Base-by-base conservation (phyloP, 176 grass and related monocot genomes). In the Raddia guianensis region DNA sequence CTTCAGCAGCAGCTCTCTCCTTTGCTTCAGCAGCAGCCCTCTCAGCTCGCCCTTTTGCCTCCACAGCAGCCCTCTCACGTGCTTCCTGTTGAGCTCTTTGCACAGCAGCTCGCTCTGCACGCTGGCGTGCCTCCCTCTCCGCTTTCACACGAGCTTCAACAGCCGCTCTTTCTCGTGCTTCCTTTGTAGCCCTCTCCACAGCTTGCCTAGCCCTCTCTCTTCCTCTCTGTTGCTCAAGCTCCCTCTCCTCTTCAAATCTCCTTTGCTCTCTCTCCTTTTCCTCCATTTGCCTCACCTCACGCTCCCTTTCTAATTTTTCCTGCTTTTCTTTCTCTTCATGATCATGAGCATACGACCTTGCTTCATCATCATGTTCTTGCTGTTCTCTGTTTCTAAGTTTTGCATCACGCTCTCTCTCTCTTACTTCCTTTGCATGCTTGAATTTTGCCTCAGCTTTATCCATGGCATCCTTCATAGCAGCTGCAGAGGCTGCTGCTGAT, bases 381-480 rank as follows among this genome's bases (percentile, higher is more conserved):
- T 89, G 77, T 33, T 74, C 81, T 59, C 80, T 94, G 71, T 67
- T 94, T 86, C 82, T 88, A 66, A 80, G 79, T 55, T 90, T 93
- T 56, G 91, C 82, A 88, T 90, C 85, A 15, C 89, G 89, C 56
- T 84, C 92, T 70, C 89, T 98, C 82, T 95, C 95, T 66, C 95
- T 87, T 57, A 95, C 82, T 73, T 81, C 90, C 82, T 91, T 98
- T 50, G 95, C 95, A 84, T 98, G 95, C 85, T 92, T 98, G 66
- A 98, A 89, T 63, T 98, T 98, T 75, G 88, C 90, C 81, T 98
- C 92, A 71, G 95, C 95, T 87, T 91, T 94, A 66, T 91, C 89
- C 95, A 98, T 93, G 45, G 95, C 92, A 72, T 95, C 92, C 85
- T 95, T 98, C 95, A 98, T 98, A 53, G 92, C 92, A 63, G 92